These are phyloP conservation scores for Linum usitatissimum DNA, from an alignment of 345 rosid genomes.

Conservation along the genomic window DNA sequence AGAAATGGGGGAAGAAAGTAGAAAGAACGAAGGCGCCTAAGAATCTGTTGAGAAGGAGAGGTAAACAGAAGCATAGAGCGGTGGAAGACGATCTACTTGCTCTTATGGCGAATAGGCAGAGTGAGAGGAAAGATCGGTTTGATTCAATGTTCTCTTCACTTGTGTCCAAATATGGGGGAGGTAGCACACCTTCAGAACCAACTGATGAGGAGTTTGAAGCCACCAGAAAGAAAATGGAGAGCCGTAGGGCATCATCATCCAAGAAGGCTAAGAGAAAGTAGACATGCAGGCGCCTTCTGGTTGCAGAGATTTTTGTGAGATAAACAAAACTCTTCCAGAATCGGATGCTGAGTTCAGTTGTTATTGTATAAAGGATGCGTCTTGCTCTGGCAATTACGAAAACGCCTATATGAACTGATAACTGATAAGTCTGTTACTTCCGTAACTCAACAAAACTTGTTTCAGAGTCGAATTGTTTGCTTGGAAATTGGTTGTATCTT, in stretches of 20 bases:
- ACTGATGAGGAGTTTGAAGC: constrained; percentile 93
- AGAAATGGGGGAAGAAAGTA: constrained; percentile 69
- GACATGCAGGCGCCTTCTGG: too few species aligned
- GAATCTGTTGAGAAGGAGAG: constrained; percentile 40
- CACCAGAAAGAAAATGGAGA: constrained; percentile 52
- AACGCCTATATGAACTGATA: too few species aligned
- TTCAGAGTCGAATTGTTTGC: too few species aligned
- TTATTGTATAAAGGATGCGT: too few species aligned
- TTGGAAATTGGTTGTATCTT: too few species aligned
- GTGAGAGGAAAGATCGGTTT: constrained; percentile 52
- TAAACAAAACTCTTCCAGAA: too few species aligned
- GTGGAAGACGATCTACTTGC: constrained; percentile 49
- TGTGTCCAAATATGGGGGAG: constrained; percentile 57
- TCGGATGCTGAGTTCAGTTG: too few species aligned
- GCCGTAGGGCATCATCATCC: constrained; percentile 28
- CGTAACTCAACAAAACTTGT: too few species aligned
- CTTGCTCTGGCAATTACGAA: too few species aligned
- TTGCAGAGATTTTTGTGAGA: too few species aligned
- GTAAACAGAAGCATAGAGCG: constrained; percentile 33
- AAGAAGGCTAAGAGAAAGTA: constrained; percentile 35
- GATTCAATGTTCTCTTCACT: constrained; percentile 82
- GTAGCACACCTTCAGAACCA: constrained; percentile 41
- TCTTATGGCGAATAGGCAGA: constrained; percentile 48
- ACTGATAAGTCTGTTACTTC: too few species aligned
- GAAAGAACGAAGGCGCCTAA: constrained; percentile 62